These are phyloP conservation scores for Apophysomyces ossiformis DNA, from an alignment of 371 early-diverging fungal genomes.

Conservation along the genomic window DNA sequence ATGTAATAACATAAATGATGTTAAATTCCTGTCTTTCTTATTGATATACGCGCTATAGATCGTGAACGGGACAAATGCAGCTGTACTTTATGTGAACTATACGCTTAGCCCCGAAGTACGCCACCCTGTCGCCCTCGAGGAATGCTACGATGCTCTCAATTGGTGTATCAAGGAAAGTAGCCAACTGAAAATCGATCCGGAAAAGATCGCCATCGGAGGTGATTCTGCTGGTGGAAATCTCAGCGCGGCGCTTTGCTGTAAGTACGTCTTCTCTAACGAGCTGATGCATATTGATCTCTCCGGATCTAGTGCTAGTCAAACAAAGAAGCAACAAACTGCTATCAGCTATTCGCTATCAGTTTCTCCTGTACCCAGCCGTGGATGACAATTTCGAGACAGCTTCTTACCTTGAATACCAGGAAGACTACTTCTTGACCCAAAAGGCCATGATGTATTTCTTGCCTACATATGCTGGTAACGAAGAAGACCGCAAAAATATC, in stretches of 20 bases:
- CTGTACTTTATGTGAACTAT: constrained; percentile 32
- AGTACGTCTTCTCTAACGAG: background rate
- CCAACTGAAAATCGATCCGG: constrained; percentile 24
- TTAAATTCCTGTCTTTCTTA: background rate
- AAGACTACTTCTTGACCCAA: constrained; percentile 19
- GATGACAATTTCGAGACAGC: constrained; percentile 25
- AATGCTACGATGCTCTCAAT: constrained; percentile 34
- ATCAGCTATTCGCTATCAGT: constrained; percentile 21
- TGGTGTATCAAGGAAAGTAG: constrained; percentile 29
- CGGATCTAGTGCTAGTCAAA: constrained; percentile 24
- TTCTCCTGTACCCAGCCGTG: constrained; percentile 36
- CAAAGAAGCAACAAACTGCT: constrained; percentile 14
- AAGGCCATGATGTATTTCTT: constrained; percentile 22
- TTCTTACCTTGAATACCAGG: constrained; percentile 22
- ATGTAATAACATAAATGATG: constrained; percentile 2
- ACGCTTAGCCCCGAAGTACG: constrained; percentile 32
- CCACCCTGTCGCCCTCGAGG: constrained; percentile 34
- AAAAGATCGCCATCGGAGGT: constrained; percentile 30
- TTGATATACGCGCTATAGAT: constrained; percentile 3
- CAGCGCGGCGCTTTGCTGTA: constrained; percentile 25
- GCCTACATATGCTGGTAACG: constrained; percentile 22
- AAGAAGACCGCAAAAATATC: constrained; percentile 14
- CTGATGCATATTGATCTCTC: background rate
- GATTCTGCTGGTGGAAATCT: constrained; percentile 46
- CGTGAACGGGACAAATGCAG: constrained; percentile 15